Evolutionary conservation across 306 rosid genomes (phyloP).

Genomic region (Luffa aegyptiaca): DNA sequence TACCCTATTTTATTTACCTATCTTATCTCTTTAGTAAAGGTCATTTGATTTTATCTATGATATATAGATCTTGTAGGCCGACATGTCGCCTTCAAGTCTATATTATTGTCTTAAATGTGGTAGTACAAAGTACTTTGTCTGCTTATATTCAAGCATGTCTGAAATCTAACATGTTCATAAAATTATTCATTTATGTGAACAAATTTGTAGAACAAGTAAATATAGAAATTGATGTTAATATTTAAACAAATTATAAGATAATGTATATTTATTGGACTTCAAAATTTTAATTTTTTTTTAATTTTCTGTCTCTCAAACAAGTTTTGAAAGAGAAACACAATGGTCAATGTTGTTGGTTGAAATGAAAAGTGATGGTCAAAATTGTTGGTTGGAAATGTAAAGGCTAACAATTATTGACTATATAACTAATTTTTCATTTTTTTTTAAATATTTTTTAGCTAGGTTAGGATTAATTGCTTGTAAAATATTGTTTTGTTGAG

Average conservation of each 20-base stretch:
- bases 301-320: not conserved
- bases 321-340: not conserved
- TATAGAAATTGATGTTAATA: not conserved
- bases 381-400: not conserved
- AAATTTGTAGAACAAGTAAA: not conserved
- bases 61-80: not conserved
- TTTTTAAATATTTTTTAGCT: no score
- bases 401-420: not conserved
- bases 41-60: not conserved
- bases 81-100: not conserved
- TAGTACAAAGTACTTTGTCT: not conserved
- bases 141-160: not conserved
- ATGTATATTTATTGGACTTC: no score
- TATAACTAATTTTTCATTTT: not conserved
- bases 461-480: not conserved
- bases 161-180: not conserved
- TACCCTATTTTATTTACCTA: not conserved
- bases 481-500: not conserved
- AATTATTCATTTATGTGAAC: not conserved
- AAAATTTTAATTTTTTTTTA: no score
- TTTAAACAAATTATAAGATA: not conserved
- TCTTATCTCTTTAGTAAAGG: not conserved
- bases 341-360: not conserved
- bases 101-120: not conserved
- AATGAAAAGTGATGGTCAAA: not conserved